Base-by-base conservation (phyloP, 1,284 basidiomycete species). In the Ustilago lituana region DNA sequence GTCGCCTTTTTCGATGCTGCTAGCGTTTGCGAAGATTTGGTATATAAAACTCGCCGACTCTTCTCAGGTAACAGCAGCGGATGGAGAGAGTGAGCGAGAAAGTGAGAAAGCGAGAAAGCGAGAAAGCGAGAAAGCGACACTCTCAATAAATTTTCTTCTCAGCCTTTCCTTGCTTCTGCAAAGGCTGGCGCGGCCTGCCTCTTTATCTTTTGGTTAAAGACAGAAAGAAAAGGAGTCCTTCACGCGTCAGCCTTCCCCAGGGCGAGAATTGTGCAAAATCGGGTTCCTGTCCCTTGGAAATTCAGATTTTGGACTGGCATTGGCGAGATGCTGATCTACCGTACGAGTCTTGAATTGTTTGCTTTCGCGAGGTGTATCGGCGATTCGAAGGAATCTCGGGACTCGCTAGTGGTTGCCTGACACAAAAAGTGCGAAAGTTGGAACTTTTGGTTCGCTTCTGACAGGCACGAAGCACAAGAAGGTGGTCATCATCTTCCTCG, bases 131-230 rank as follows among this genome's bases (percentile, higher is more conserved):
- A n/a, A n/a, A n/a, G n/a, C n/a, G 35, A 23, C 15, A 64, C 54
- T 64, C 62, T 64, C 62, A 64, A 54, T 64, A 33, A 64, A 58
- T 64, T 64, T 50, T 53, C 32, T 58, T 53, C 27, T 40, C 37
- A 26, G 11, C 49, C 3, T 8, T 20, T 8, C 5, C 6, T 20
- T 22, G 11, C 15, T 9, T 20, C 24, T 7, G 44, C 46, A 22
- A 58, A 45, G 14, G 40, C 45, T 54, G 50, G 61, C 55, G 61
- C 55, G 47, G 61, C 61, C 61, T 49, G 35, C 17, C 36, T 24
- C 4, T 12, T 24, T 12, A 4, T 17, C 23, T 20, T 23, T 3
- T 3, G 39, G 15, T 24, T 3, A 10, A 12, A 32, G 27, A 5
- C 11, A 41, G 53, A 63, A 63, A 57, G 60, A 56, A 63, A 56